These are phyloP conservation scores for Geranium incanum DNA, from an alignment of 441 rosid genomes.

Conservation along the genomic window DNA sequence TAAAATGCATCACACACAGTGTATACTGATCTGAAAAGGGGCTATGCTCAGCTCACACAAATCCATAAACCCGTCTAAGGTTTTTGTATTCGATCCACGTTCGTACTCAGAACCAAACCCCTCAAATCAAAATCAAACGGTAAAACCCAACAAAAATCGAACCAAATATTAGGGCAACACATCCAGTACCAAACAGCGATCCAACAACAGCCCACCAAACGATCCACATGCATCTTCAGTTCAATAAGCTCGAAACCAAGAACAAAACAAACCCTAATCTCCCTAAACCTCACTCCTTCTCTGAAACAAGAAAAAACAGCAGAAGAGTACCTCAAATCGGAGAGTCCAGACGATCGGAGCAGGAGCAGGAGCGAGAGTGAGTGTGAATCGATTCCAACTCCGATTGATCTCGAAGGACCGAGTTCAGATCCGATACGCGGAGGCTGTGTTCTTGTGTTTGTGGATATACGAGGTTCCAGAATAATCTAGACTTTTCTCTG, in stretches of 20 bases:
- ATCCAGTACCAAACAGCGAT: not conserved
- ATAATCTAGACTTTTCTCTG: not conserved
- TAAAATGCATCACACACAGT: not conserved
- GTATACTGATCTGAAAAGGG: not conserved
- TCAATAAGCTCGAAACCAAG: not conserved
- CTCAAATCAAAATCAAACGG: not conserved
- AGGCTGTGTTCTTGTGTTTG: not conserved
- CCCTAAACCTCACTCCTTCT: not conserved
- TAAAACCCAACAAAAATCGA: not conserved
- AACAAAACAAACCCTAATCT: not conserved
- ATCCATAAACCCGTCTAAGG: not conserved
- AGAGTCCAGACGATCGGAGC: not conserved
- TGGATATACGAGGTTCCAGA: not conserved
- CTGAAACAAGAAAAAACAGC: not conserved
- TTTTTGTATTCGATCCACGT: not conserved
- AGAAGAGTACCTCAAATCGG: conserved; percentile 1
- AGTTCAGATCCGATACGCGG: not conserved
- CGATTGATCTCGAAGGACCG: not conserved
- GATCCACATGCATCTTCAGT: not conserved
- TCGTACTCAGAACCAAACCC: not conserved
- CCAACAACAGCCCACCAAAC: not conserved
- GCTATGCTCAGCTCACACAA: not conserved
- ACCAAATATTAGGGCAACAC: not conserved
- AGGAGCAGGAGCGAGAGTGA: not conserved
- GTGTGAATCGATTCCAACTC: not conserved